phyloP scores from a whole-genome alignment of 805 yeast species.

The Scheffersomyces lignosus region DNA sequence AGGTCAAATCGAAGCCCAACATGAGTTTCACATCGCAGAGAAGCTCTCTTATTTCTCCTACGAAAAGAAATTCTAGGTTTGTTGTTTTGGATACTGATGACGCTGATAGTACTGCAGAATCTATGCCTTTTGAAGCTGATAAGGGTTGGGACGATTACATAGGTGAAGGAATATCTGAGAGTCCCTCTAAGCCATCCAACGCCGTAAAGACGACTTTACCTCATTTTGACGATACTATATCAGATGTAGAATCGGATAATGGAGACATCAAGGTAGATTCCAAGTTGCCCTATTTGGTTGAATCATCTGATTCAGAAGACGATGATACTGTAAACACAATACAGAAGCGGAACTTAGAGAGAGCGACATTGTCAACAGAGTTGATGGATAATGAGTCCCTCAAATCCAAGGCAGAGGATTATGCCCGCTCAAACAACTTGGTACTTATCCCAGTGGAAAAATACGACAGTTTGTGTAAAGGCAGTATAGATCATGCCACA shows the following conservation, averaged over 20 bases:
- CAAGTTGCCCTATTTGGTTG: slow-evolving; percentile 25
- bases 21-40: slow-evolving; percentile 17
- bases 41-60: slow-evolving; percentile 30
- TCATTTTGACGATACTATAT: slow-evolving; percentile 13
- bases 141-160: slow-evolving; percentile 43
- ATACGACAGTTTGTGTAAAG: slow-evolving; percentile 28
- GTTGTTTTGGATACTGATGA: slow-evolving; percentile 29
- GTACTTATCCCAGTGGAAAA: slow-evolving; percentile 30
- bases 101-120: slow-evolving; percentile 11
- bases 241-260: slow-evolving; percentile 11
- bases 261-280: slow-evolving; percentile 16
- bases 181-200: slow-evolving; percentile 23
- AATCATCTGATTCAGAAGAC: slow-evolving; percentile 25
- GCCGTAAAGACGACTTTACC: too few species aligned
- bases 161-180: slow-evolving; percentile 22
- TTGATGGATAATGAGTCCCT: slow-evolving; percentile 9
- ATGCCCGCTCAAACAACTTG: slow-evolving; percentile 33
- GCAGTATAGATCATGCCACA: slow-evolving; percentile 21
- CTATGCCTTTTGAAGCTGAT: slow-evolving; percentile 16
- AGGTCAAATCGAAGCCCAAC: slow-evolving; percentile 12
- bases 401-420: slow-evolving; percentile 29
- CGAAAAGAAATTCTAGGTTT: slow-evolving; percentile 35
- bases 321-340: slow-evolving; percentile 6
- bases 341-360: too few species aligned
- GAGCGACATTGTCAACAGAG: slow-evolving; percentile 16